These are phyloP conservation scores for Amaranthus palmeri DNA, from an alignment of 148 eudicot genomes.

Conservation along the genomic window DNA sequence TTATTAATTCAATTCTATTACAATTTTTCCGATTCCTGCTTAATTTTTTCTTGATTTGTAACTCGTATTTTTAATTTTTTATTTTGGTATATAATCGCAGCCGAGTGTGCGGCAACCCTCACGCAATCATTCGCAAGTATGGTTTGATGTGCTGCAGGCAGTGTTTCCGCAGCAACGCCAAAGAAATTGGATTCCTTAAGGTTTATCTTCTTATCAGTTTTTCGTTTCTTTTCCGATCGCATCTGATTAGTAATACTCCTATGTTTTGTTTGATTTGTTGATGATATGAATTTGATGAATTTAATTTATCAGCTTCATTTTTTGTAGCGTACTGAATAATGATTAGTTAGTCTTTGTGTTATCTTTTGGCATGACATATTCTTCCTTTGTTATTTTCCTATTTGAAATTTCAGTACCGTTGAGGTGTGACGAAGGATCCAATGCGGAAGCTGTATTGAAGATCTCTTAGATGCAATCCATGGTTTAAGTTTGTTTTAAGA, in stretches of 20 bases:
- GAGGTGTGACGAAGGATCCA: background rate
- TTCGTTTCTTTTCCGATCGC: no score
- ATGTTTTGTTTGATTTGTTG: background rate
- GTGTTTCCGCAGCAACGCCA: constrained; percentile 34
- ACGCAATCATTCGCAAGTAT: constrained; percentile 31
- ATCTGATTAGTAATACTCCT: background rate
- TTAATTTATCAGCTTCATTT: background rate
- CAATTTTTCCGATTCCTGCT: background rate
- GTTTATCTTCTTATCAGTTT: background rate
- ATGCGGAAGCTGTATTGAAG: constrained; percentile 7
- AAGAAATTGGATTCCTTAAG: constrained; percentile 33
- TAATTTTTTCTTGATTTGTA: background rate
- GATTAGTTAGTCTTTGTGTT: background rate
- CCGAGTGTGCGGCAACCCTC: constrained; percentile 33
- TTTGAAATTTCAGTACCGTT: constrained; percentile 13
- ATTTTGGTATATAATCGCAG: background rate
- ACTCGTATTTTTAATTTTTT: background rate
- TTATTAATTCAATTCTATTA: no score
- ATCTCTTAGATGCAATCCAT: background rate
- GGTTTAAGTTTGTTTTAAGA: background rate
- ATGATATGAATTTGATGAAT: no score
- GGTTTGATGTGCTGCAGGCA: constrained; percentile 36
- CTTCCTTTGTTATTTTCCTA: background rate
- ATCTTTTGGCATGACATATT: background rate
- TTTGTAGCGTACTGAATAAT: background rate